Base-by-base conservation (phyloP, 495 filamentous ascomycete species). In the Aspergillus incahuasiensis region DNA sequence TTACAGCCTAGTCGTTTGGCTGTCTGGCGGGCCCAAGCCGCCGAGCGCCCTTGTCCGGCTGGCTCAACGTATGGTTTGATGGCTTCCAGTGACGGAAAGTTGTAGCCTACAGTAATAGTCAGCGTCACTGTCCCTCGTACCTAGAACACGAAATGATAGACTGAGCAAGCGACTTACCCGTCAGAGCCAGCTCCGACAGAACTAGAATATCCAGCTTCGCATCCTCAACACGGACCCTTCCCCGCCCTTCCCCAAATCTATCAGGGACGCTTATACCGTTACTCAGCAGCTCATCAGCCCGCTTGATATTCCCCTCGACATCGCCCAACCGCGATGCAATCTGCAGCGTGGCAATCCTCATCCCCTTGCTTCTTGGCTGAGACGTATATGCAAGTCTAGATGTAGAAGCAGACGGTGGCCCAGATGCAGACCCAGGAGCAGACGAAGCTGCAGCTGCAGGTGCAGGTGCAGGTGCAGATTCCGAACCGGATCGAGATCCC, bases 141-240 rank as follows among this genome's bases (percentile, higher is more conserved):
- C 43, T 13, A 22, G 16, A 30, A 50, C 48, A 28, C 22, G 48
- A 35, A 56, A 54, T 40, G 28, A 24, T 8, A 24, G 47, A 8
- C 6, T 20, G 43, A 38, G 15, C 44, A 32, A n/a, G 24, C 7
- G 6, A 56, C 81, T 59, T 77, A 90, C 90, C 91, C 48, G 90
- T 83, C 65, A 97, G 89, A 15, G 92, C 90, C 71, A 96, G 69
- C 71, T 97, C 92, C 11, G 91, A 90, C 50, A 97, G 73, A 12
- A 96, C 83, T 15, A 97, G 77, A 41, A 96, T 68, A 61, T 79
- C 76, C 25, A 67, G 66, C 42, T 54, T 63, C 38, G 73, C 38
- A 8, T 41, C 45, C 11, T 40, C 71, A 24, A 62, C 35, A 5
- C 55, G 46, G n/a, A 57, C 16, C 24, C 21, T 35, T 43, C 22